These are phyloP conservation scores for Chlamydomonas sp. DNA, from an alignment of 139 green algal genomes.

Conservation along the genomic window DNA sequence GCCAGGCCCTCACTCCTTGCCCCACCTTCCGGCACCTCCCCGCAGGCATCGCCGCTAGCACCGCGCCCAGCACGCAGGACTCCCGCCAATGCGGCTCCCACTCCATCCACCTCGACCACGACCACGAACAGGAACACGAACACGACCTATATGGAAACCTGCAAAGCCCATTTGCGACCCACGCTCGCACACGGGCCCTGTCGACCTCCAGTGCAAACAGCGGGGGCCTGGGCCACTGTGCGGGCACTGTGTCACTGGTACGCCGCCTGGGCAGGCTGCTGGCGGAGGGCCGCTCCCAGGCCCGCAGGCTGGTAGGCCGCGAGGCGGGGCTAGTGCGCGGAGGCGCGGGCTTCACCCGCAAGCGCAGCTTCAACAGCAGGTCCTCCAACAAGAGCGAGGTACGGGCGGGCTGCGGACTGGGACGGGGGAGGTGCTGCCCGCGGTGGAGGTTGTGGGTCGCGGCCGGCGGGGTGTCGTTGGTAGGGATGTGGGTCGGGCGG, in stretches of 20 bases:
- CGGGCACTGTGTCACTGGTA: not conserved
- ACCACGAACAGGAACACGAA: not conserved
- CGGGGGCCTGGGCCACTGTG: too few species aligned
- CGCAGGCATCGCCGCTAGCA: not conserved
- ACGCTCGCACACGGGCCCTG: too few species aligned
- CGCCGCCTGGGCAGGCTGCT: slow-evolving; percentile 8
- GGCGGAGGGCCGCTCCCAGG: not conserved
- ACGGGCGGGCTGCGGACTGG: not conserved
- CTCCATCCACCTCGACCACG: slow-evolving; percentile 7
- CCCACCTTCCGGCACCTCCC: too few species aligned
- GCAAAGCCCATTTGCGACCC: too few species aligned
- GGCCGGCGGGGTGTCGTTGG: too few species aligned
- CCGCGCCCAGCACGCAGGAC: not conserved
- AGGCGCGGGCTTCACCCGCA: not conserved
- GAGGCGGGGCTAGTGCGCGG: not conserved
- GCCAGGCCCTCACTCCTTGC: too few species aligned
- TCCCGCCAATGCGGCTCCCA: not conserved
- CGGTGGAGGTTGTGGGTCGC: too few species aligned
- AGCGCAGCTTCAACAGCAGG: slow-evolving; percentile 13
- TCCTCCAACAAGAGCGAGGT: slow-evolving; percentile 29
- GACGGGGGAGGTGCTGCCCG: too few species aligned
- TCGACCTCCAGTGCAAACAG: too few species aligned
- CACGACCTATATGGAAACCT: too few species aligned
- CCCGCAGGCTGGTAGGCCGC: not conserved
- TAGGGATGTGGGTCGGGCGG: too few species aligned